These are phyloP conservation scores for Delonix regia DNA, from an alignment of 306 rosid genomes.

Conservation along the genomic window DNA sequence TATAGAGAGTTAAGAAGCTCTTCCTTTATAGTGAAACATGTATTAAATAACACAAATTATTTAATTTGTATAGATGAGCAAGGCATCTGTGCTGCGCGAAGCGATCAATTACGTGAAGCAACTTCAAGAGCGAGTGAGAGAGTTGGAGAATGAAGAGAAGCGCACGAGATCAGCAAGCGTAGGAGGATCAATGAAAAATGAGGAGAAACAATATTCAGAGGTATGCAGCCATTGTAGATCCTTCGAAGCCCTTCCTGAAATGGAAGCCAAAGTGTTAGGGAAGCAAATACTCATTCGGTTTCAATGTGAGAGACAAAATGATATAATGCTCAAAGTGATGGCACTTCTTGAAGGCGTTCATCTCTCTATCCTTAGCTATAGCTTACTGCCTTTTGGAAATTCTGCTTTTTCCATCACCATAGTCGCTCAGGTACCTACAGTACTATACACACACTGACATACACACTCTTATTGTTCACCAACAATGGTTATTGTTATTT, in stretches of 20 bases:
- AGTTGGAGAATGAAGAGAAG: background rate
- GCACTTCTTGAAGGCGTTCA: background rate
- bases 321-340: background rate
- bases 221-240: background rate
- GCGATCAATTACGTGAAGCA: slow-evolving; percentile 26
- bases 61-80: slow-evolving; percentile 4
- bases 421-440: background rate
- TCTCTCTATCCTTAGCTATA: slow-evolving; percentile 30
- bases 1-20: no score
- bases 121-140: slow-evolving; percentile 23
- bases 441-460: no score
- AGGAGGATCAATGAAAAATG: no score
- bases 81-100: slow-evolving; percentile 21
- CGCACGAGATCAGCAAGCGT: background rate
- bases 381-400: slow-evolving; percentile 24
- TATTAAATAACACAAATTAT: no score
- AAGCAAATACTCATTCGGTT: slow-evolving; percentile 31
- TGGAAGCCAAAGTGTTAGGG: slow-evolving; percentile 28
- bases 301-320: slow-evolving; percentile 20
- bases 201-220: background rate
- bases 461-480: background rate
- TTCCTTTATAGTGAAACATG: no score
- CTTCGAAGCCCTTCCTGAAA: background rate
- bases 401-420: slow-evolving; percentile 15
- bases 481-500: no score